Conservation (phyloP, 768 basidiomycete genomes). For the Grammothele lineata region DNA sequence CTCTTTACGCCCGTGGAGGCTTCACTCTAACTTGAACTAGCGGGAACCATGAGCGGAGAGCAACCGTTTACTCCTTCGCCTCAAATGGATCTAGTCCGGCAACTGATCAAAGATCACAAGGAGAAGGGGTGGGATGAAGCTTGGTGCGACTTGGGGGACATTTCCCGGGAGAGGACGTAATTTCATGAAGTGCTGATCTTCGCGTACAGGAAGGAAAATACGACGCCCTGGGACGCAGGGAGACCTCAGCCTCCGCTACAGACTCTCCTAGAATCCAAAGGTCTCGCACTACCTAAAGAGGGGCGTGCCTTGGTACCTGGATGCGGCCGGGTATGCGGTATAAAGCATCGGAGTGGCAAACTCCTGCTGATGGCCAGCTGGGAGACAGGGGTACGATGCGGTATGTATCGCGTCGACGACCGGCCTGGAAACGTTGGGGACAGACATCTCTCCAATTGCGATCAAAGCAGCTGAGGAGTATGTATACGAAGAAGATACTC, state of each 20-base stretch:
- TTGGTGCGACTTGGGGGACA: too few relatives aligned
- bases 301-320: conserved; percentile 50
- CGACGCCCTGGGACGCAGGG: conserved; percentile 65
- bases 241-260: conserved; percentile 50
- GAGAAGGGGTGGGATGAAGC: conserved; percentile 19
- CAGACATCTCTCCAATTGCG: conserved; percentile 57
- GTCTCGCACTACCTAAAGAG: conserved; percentile 38
- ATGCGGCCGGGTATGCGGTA: conserved; percentile 48
- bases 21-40: too few relatives aligned
- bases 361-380: too few relatives aligned
- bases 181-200: too few relatives aligned
- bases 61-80: background rate
- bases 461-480: conserved; percentile 28
- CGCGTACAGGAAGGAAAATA: conserved; percentile 34
- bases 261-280: conserved; percentile 44
- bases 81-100: too few relatives aligned
- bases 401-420: conserved; percentile 46
- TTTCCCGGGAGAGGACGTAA: too few relatives aligned
- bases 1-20: too few relatives aligned
- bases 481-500: background rate
- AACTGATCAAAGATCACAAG: background rate
- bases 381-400: conserved; percentile 55
- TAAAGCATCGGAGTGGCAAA: too few relatives aligned
- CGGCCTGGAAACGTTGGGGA: conserved; percentile 44
- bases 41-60: too few relatives aligned